Conservation (phyloP, 441 rosid genomes). For the Populus hybrid region DNA sequence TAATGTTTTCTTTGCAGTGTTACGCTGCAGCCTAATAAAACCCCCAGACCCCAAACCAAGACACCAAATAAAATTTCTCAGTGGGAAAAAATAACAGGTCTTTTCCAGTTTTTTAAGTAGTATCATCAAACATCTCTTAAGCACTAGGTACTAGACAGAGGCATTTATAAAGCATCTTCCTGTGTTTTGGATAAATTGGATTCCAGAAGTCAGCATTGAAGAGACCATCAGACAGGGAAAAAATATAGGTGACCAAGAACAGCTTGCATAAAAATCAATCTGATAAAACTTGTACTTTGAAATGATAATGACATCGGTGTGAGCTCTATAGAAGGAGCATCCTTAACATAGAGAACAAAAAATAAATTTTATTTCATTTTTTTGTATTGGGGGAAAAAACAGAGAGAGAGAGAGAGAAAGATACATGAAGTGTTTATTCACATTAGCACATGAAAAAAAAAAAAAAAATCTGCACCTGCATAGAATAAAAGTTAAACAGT, state of each 20-base stretch:
- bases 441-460: background rate
- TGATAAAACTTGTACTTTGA: background rate
- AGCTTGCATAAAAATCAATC: background rate
- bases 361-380: background rate
- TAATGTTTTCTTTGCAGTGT: background rate
- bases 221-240: background rate
- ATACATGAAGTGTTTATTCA: background rate
- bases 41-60: background rate
- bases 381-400: background rate
- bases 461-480: background rate
- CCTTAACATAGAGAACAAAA: background rate
- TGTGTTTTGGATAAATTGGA: background rate
- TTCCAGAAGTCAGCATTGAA: background rate
- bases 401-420: background rate
- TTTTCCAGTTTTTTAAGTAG: background rate
- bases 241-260: background rate
- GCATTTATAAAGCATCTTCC: background rate
- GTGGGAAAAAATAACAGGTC: background rate
- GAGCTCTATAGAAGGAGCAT: background rate
- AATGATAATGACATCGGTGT: background rate
- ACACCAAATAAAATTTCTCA: background rate
- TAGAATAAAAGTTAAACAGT: background rate
- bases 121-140: background rate
- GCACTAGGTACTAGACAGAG: background rate
- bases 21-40: background rate